Conservation (phyloP, 2,329 filamentous ascomycete genomes). For the Aureobasidium pullulans region DNA sequence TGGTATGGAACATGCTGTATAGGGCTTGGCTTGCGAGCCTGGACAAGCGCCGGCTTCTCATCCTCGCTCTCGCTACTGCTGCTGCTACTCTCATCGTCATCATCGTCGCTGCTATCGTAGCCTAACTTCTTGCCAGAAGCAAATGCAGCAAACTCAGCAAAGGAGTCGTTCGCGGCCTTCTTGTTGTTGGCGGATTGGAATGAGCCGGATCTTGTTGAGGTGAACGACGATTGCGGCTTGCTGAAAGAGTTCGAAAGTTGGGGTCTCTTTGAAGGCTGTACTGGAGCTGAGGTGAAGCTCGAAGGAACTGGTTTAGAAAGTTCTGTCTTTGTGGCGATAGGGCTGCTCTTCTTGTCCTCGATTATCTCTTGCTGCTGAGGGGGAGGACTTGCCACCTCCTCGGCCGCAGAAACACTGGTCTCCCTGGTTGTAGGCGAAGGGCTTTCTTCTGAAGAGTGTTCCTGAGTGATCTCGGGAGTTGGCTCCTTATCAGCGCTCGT, state of each 20-base stretch:
- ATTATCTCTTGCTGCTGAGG: background rate
- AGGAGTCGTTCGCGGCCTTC: background rate
- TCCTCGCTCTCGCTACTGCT: constrained; percentile 8
- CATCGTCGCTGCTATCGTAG: constrained; percentile 3
- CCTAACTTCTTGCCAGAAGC: background rate
- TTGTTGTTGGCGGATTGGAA: background rate
- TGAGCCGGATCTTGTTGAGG: background rate
- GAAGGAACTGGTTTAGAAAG: background rate
- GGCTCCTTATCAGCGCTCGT: background rate
- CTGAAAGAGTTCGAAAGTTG: background rate
- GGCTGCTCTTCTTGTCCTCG: constrained; percentile 1
- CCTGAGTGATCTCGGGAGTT: background rate
- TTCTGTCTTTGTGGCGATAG: background rate
- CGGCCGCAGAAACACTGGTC: background rate
- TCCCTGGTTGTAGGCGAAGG: background rate
- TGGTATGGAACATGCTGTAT: background rate
- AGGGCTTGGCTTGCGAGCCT: background rate
- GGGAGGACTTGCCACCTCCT: background rate
- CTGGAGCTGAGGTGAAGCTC: background rate
- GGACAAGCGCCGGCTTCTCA: background rate
- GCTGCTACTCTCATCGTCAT: background rate
- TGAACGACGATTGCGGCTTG: background rate
- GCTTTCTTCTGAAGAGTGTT: background rate
- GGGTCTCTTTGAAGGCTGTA: background rate
- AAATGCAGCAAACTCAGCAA: constrained; percentile 2